Base-by-base conservation (phyloP, 768 basidiomycete genomes). In the Suillus variegatus region DNA sequence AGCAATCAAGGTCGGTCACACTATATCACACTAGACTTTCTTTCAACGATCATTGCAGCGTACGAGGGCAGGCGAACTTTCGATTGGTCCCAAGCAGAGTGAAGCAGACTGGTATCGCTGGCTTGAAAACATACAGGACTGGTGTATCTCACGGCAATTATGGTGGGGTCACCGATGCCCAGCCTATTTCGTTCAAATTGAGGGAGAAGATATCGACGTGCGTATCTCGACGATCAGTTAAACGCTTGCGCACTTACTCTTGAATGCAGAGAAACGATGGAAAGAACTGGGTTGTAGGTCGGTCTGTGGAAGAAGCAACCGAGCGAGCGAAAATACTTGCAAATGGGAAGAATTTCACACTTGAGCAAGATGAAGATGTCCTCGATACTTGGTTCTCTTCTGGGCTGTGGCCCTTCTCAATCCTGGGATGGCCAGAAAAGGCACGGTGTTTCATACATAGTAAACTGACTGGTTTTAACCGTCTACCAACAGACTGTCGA, bases 361-460 rank as follows among this genome's bases (percentile, higher is more conserved):
- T 99, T 13, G 88, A 91, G 72, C 97, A 99, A 75, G 97, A 99
- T 71, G 93, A 94, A 66, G 97, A 99, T 75, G 97, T 99, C 2
- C 85, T 99, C 16, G 97, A 99, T 79, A 99, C 97, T 0, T 99
- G 97, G 97, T 99, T 99, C 80, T 98, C 96, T 0, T 97, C 95
- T 56, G 97, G 88, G 47, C 79, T 99, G 8, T 99, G 97, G 97
- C 97, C 97, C 1, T 97, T 93, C 81, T 96, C 95, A 2, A 98
- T 94, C 73, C 85, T 95, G 84, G 97, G 97, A 35, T 99, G 97
- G 97, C 97, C 97, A 0, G 85, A 95, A n/a, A 85, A 95, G 77
- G 95, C 92, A 62, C 52, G 74, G n/a, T 38, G 1, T 49, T 35
- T 4, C 10, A 10, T 8, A 46, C 12, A 20, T 32, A 38, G 6